Base-by-base conservation (phyloP, 148 eudicot genomes). In the Heliamphora exappendiculata region DNA sequence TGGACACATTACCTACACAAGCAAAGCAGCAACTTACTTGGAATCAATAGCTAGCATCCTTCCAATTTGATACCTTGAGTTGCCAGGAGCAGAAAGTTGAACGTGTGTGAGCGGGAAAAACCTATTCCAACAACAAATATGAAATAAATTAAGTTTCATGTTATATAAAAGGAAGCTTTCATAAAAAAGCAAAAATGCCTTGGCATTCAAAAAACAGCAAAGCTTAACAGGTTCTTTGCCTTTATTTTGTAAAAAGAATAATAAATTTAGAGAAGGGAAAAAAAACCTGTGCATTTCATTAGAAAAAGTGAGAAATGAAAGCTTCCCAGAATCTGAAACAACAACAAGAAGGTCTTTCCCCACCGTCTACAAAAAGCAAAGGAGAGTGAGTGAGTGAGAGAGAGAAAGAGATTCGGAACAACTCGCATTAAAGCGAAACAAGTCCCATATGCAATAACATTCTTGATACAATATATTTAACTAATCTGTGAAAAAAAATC, bases 281-380 rank as follows among this genome's bases (percentile, higher is more conserved):
- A 34, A 33, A 37, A 64, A 93, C 98, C 96, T 95, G 87, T 92
- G 96, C 92, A 92, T 92, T 82, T 91, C 96, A 77, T 89, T 91
- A 79, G 85, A 86, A 78, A 92, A 95, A 26, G 92, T 64, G 75
- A 95, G 92, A 84, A 95, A 86, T 31, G 98, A 95, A 41, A 95
- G 94, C 85, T 92, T 89, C 74, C 97, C 98, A 59, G 97, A 95
- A 85, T 95, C 98, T 22, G 98, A 92, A 78, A 87, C 71, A 66
- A 91, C 89, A 79, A 91, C 76, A 86, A 95, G 76, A 62, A 88
- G 81, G 76, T 92, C 98, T 81, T 86, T 92, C 62, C 88, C 92
- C 31, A 39, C 49, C 80, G 86, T 84, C 98, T 94, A 79, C 66
- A 41, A 69, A 59, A 69, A 41, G 78, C 75, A 24, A 77, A 24